Percentiles rank a stretch among this genome's conserved stretches.
phyloP scores from a whole-genome alignment of 2,329 filamentous ascomycete genomes.

The Paecilomyces fulvus region DNA sequence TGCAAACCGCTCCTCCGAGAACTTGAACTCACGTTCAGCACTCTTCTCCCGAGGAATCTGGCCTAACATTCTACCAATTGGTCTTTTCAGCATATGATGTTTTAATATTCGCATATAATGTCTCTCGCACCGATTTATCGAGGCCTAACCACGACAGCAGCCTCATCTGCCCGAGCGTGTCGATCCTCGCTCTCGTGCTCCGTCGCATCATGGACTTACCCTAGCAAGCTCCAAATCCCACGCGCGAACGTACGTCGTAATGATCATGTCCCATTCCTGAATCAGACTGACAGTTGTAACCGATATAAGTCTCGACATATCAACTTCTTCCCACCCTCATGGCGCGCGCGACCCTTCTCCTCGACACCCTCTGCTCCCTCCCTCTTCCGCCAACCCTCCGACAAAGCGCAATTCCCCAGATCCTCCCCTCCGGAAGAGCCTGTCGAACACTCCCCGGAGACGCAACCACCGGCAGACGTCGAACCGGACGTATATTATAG shows the following conservation, averaged over 20 bases:
- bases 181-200: background rate
- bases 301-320: background rate
- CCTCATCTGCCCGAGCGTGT: background rate
- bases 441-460: background rate
- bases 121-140: background rate
- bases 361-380: background rate
- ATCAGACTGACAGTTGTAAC: background rate
- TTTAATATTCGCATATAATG: background rate
- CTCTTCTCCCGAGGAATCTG: background rate
- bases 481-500: conserved; percentile 38
- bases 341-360: background rate
- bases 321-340: background rate
- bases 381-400: background rate
- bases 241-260: background rate
- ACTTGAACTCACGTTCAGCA: background rate
- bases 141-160: background rate
- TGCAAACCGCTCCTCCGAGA: background rate
- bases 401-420: background rate
- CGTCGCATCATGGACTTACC: background rate
- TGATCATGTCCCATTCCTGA: background rate
- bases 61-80: background rate
- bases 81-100: background rate
- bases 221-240: background rate
- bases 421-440: background rate
- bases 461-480: background rate